Conservation (phyloP, 306 rosid species). For the Geum urbanum region DNA sequence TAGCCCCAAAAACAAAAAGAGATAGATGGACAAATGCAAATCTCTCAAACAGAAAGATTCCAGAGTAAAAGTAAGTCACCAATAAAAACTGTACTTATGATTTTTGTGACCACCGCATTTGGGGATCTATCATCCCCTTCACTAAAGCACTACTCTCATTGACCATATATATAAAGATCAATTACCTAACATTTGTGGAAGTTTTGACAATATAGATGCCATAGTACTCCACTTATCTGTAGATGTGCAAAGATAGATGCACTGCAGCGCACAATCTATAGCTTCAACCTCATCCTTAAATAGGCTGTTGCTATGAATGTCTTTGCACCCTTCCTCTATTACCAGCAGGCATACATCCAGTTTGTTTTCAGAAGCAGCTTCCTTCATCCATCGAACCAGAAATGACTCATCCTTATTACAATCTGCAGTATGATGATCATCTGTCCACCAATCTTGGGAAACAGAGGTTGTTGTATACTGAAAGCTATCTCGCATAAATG, state of each 20-base stretch:
- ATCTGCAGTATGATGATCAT: conserved; percentile 30
- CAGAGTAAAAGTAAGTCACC: background rate
- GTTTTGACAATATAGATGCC: conserved; percentile 72
- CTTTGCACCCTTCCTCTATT: conserved; percentile 79
- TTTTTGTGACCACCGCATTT: background rate
- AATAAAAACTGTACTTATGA: background rate
- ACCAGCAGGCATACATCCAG: conserved; percentile 73
- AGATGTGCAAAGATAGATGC: conserved; percentile 74
- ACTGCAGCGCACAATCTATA: conserved; percentile 81
- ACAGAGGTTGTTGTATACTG: conserved; percentile 28
- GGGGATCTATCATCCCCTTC: background rate
- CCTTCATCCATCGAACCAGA: conserved; percentile 91
- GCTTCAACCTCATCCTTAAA: conserved; percentile 76
- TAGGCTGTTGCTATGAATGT: conserved; percentile 44
- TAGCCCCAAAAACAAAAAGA: no score
- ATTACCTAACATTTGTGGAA: conserved; percentile 77
- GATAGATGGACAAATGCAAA: background rate
- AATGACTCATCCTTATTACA: conserved; percentile 55
- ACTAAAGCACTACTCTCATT: background rate
- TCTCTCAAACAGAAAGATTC: background rate
- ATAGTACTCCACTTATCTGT: conserved; percentile 90
- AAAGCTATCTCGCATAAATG: conserved; percentile 67
- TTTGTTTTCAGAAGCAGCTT: conserved; percentile 68
- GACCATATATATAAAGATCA: conserved; percentile 16
- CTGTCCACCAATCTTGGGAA: conserved; percentile 32